Percentiles rank a stretch among this genome's conserved stretches.
Conservation (phyloP, 1,284 basidiomycete genomes). For the Boletus semigastroideus region DNA sequence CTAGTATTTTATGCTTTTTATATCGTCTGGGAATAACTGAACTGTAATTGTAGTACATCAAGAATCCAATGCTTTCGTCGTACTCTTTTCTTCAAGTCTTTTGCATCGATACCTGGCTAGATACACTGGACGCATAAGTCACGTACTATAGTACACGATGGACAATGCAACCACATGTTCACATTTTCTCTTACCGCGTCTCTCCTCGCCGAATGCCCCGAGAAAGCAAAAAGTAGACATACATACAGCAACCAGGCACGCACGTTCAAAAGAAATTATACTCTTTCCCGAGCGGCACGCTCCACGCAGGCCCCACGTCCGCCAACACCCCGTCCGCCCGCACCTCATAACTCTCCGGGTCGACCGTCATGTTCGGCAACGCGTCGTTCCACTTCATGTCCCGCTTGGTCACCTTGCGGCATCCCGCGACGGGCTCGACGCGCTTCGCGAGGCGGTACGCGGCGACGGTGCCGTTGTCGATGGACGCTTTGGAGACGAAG, state of each 20-base stretch:
- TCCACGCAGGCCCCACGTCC: conserved; percentile 76
- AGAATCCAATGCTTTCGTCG: conserved; percentile 2
- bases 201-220: no score
- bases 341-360: conserved; percentile 93
- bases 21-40: conserved; percentile 12
- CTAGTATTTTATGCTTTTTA: conserved; percentile 24
- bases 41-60: conserved; percentile 16
- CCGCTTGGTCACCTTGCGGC: conserved; percentile 76
- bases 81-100: neutral
- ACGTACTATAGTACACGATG: conserved; percentile 2
- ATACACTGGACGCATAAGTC: conserved; percentile 5
- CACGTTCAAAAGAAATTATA: conserved; percentile 73
- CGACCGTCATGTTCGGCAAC: conserved; percentile 83
- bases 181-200: no score
- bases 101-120: conserved; percentile 2
- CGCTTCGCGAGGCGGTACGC: conserved; percentile 75
- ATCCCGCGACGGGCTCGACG: conserved; percentile 74
- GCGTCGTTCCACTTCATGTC: conserved; percentile 94
- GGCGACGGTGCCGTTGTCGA: conserved; percentile 59
- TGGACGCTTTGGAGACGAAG: conserved; percentile 82
- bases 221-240: no score
- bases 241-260: no score
- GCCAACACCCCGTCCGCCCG: conserved; percentile 75
- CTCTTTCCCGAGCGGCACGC: conserved; percentile 63
- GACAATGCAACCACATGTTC: neutral